Percentiles rank a stretch among this genome's conserved stretches.
Evolutionary conservation across 805 yeast genomes (phyloP).

Genomic region (Brettanomyces naardenensis): DNA sequence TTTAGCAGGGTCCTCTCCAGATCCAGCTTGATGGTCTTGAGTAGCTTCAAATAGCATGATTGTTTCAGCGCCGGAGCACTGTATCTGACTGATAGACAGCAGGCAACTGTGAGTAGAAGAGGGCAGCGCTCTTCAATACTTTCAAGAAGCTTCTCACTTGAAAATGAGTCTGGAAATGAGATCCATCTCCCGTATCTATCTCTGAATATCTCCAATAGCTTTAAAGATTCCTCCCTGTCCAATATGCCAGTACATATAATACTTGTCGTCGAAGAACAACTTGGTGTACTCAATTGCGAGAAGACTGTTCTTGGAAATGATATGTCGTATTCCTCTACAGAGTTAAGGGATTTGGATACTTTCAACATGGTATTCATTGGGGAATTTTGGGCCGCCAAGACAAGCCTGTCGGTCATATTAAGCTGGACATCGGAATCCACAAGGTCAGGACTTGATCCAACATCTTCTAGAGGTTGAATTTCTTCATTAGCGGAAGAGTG

Average conservation of each 20-base stretch:
- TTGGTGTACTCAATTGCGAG: not conserved
- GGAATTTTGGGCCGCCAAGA: not conserved
- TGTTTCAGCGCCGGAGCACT: constrained; percentile 30
- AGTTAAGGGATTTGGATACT: not conserved
- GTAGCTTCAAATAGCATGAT: constrained; percentile 34
- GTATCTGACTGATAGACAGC: constrained; percentile 54
- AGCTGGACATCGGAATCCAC: not conserved
- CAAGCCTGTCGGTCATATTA: not conserved
- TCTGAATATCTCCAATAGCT: constrained; percentile 49
- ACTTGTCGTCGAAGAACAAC: constrained; percentile 27
- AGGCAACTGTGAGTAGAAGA: constrained; percentile 57
- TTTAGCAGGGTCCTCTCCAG: constrained; percentile 35
- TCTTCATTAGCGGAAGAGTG: not conserved
- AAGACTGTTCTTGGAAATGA: constrained; percentile 1
- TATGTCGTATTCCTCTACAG: not conserved
- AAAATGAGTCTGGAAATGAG: constrained; percentile 49
- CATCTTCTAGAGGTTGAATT: not conserved
- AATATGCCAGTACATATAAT: constrained; percentile 44
- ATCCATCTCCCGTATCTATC: constrained; percentile 74
- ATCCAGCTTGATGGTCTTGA: constrained; percentile 42
- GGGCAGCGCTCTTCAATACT: constrained; percentile 46
- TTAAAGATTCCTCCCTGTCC: constrained; percentile 37
- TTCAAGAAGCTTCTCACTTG: constrained; percentile 41
- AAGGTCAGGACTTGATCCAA: not conserved
- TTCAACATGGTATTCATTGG: not conserved